These are phyloP conservation scores for Aspergillus alliaceus DNA, from an alignment of 2,329 filamentous ascomycete genomes.

Conservation along the genomic window DNA sequence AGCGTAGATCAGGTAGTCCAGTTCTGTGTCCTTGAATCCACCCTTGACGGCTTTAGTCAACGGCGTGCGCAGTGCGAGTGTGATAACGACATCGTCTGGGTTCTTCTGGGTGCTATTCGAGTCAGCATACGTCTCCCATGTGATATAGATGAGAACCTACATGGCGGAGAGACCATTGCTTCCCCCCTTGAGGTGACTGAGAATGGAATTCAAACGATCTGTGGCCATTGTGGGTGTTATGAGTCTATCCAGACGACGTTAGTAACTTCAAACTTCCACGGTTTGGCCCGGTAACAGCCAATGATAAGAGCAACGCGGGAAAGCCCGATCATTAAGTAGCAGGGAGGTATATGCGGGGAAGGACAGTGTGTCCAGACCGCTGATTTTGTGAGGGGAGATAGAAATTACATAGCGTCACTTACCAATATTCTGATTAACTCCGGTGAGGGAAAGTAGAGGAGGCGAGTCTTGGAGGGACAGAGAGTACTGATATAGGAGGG, in stretches of 20 bases:
- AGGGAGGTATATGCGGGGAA: neutral
- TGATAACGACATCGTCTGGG: constrained; percentile 95
- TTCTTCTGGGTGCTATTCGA: constrained; percentile 79
- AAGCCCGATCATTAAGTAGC: neutral
- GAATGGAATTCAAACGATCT: constrained; percentile 82
- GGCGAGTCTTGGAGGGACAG: neutral
- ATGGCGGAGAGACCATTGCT: constrained; percentile 71
- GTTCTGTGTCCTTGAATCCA: constrained; percentile 87
- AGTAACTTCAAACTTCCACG: neutral
- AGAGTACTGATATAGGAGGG: constrained; percentile 1
- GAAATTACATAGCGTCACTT: neutral
- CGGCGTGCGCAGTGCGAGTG: constrained; percentile 84
- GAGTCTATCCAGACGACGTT: neutral
- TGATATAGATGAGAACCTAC: constrained; percentile 56
- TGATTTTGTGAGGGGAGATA: neutral
- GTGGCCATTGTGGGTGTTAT: constrained; percentile 62
- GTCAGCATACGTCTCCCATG: constrained; percentile 11
- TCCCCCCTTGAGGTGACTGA: constrained; percentile 73
- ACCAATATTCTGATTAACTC: neutral
- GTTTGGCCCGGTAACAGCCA: too few species aligned
- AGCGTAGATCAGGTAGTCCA: constrained; percentile 84
- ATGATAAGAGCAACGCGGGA: neutral
- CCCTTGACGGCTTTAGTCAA: constrained; percentile 87
- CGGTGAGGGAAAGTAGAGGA: neutral
- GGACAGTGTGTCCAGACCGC: neutral